phyloP scores from a whole-genome alignment of 345 rosid species.

The Clarkia xantiana region DNA sequence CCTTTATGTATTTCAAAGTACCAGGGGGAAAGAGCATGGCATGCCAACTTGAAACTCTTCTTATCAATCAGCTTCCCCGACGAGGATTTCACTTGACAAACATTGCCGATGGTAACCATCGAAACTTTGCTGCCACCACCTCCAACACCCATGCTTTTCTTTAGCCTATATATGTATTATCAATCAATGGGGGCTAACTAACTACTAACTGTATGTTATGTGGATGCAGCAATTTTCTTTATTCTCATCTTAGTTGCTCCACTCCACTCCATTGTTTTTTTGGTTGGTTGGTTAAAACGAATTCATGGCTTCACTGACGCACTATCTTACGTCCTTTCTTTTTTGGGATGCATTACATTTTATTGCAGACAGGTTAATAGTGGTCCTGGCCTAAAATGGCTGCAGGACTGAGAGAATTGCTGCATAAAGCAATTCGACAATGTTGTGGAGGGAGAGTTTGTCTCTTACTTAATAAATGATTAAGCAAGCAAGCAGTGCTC shows the following conservation, averaged over 20 bases:
- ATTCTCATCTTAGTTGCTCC: constrained; percentile 25
- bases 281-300: no score
- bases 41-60: constrained; percentile 86
- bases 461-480: no score
- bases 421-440: no score
- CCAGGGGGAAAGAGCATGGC: constrained; percentile 94
- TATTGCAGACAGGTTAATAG: no score
- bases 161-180: background rate
- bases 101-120: constrained; percentile 81
- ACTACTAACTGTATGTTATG: background rate
- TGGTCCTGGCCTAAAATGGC: no score
- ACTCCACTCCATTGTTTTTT: no score
- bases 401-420: no score
- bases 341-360: no score
- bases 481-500: no score
- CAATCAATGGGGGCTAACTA: background rate
- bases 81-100: constrained; percentile 56
- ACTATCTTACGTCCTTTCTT: no score
- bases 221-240: constrained; percentile 41
- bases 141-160: constrained; percentile 2
- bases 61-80: constrained; percentile 62
- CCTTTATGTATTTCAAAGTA: constrained; percentile 62
- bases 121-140: constrained; percentile 56
- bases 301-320: no score
- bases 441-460: no score